These are phyloP conservation scores for Talaromyces proteolyticus DNA, from an alignment of 495 filamentous ascomycete species.

Conservation along the genomic window DNA sequence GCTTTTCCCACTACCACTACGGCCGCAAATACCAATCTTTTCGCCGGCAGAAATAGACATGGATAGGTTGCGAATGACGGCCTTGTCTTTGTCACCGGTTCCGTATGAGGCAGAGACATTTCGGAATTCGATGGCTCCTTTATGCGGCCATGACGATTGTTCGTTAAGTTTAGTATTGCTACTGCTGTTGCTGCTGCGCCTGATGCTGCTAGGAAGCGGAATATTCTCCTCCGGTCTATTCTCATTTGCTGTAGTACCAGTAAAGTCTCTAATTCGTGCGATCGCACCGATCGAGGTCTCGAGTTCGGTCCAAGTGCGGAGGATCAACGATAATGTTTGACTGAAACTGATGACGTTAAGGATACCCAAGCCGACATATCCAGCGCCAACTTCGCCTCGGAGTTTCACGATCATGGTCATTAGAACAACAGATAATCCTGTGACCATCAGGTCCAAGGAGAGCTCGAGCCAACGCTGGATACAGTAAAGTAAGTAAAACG, in stretches of 20 bases:
- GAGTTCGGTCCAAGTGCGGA: conserved; percentile 52
- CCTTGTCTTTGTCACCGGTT: conserved; percentile 37
- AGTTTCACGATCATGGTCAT: conserved; percentile 39
- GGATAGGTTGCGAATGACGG: conserved; percentile 45
- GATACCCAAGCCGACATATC: conserved; percentile 51
- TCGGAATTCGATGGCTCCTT: conserved; percentile 66
- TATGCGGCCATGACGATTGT: conserved; percentile 74
- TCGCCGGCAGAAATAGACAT: conserved; percentile 47
- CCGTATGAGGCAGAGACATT: conserved; percentile 37
- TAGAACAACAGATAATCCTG: conserved; percentile 48
- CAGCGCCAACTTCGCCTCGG: conserved; percentile 36
- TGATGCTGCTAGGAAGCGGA: background rate
- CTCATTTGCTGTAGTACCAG: conserved; percentile 6
- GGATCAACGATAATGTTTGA: conserved; percentile 40
- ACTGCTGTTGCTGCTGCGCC: background rate
- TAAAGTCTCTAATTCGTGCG: conserved; percentile 50
- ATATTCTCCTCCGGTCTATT: background rate
- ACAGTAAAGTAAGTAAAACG: conserved; percentile 54
- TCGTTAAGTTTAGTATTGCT: conserved; percentile 29
- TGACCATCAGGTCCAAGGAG: conserved; percentile 54
- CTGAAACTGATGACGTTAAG: conserved; percentile 52
- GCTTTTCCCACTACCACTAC: conserved; percentile 39
- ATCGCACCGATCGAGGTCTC: conserved; percentile 54
- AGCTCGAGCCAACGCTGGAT: conserved; percentile 67
- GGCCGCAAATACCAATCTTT: conserved; percentile 49